Evolutionary conservation across 306 rosid species (phyloP), one percentile per base, ranked within the genome.

Genomic region (Glycine soja): DNA sequence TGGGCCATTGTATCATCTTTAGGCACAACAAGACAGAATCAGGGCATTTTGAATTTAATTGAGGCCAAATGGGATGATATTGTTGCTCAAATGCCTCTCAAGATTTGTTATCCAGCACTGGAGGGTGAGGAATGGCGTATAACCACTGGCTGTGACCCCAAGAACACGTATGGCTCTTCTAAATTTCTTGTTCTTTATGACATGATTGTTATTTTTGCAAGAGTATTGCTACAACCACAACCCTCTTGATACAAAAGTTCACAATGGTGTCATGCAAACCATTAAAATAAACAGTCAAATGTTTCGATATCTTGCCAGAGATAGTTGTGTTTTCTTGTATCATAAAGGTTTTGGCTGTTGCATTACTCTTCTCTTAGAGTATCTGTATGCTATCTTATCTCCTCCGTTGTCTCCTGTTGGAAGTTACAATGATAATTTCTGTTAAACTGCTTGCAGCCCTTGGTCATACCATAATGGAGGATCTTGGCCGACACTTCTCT

Each of bases 381-480:
- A 53, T 75, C 2, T 40, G 48, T 72, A 67, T 80, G 59, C 48
- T 43, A 32, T 13, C 34, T 40, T 63, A 7, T 64, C 18, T 62
- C 65, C 58, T 32, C 48, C 43, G 38, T 12, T 56, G 19, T 16
- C 73, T 68, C 18, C 12, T 3, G 12, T 58, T 74, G 10, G 50
- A 67, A 72, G 54, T 47, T 42, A 30, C 53, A 46, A 68, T 75
- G 36, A 86, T 62, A 63, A 84, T 66, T 75, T 32, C 45, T 4
- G 56, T 40, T 70, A 19, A 70, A 70, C 72, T 80, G 68, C 76
- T 83, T 85, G 88, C 90, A 94, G 97, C 79, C 92, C 97, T 10
- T 94, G 98, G 98, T 94, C 98, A 75, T 94, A 92, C 85, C 98
- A 94, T 73, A 94, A 94, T 61, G 98, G 96, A 6, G 97, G 98